Conservation (phyloP, 805 yeast species). For the Brettanomyces sp. region DNA sequence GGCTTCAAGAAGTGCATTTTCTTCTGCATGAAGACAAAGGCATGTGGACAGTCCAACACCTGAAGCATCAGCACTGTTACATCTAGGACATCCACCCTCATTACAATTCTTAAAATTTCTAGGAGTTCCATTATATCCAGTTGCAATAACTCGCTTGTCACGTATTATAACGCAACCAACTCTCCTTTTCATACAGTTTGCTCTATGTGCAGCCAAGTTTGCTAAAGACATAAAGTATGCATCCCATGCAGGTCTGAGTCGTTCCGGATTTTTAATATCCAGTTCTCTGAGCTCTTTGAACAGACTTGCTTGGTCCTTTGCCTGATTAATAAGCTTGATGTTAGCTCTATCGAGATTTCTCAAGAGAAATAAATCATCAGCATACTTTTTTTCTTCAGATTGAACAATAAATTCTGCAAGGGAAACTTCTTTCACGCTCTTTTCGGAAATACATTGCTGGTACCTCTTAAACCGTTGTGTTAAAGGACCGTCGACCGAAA, state of each 20-base stretch:
- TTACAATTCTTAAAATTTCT: slow-evolving; percentile 80
- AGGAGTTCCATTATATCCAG: slow-evolving; percentile 98
- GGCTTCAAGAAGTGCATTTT: slow-evolving; percentile 88
- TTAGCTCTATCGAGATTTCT: slow-evolving; percentile 40
- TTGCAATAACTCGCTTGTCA: slow-evolving; percentile 79
- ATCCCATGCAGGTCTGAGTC: slow-evolving; percentile 93
- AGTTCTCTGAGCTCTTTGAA: slow-evolving; percentile 29
- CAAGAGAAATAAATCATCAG: slow-evolving; percentile 21
- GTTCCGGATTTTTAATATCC: slow-evolving; percentile 37
- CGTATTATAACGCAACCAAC: slow-evolving; percentile 95
- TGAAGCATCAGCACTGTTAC: slow-evolving; percentile 58
- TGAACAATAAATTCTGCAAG: slow-evolving; percentile 9
- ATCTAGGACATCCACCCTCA: slow-evolving; percentile 90
- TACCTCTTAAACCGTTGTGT: slow-evolving; percentile 34
- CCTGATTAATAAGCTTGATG: slow-evolving; percentile 48
- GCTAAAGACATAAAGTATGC: slow-evolving; percentile 91
- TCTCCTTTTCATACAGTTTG: slow-evolving; percentile 94
- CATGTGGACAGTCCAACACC: slow-evolving; percentile 76
- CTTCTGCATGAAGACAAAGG: slow-evolving; percentile 93
- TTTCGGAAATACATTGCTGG: background rate
- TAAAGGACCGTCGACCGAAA: slow-evolving; percentile 69
- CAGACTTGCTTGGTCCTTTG: slow-evolving; percentile 27
- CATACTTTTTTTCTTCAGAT: slow-evolving; percentile 20
- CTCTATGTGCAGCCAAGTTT: slow-evolving; percentile 81
- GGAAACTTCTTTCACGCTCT: background rate